These are phyloP conservation scores for Coniochaeta sp. DNA, from an alignment of 2,329 filamentous ascomycete genomes.

Conservation along the genomic window DNA sequence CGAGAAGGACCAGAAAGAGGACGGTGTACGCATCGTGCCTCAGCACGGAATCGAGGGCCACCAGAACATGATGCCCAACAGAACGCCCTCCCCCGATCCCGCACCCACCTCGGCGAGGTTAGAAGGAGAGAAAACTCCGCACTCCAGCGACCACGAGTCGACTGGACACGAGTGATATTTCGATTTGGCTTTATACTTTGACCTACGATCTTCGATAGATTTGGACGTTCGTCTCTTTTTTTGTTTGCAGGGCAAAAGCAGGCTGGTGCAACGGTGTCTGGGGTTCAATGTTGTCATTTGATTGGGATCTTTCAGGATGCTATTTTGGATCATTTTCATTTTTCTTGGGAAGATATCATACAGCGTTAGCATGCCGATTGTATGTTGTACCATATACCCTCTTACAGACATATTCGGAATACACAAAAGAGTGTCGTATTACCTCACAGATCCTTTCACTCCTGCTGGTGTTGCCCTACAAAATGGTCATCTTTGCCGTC, in stretches of 20 bases:
- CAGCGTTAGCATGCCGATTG: not conserved
- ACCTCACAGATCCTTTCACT: not conserved
- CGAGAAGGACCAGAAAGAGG: conserved; percentile 54
- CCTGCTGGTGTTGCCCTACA: not conserved
- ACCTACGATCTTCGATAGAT: not conserved
- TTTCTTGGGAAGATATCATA: not conserved
- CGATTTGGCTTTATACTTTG: not conserved
- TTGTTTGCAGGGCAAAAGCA: not conserved
- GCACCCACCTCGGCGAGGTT: not conserved
- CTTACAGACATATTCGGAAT: conserved; percentile 1
- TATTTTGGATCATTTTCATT: not conserved
- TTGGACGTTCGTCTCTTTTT: not conserved
- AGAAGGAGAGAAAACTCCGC: conserved; percentile 2
- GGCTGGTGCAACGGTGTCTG: not conserved
- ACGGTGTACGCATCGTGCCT: conserved; percentile 53
- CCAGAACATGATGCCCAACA: conserved; percentile 42
- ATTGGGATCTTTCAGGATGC: not conserved
- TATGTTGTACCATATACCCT: conserved; percentile 2
- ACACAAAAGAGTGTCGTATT: not conserved
- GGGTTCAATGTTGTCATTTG: not conserved
- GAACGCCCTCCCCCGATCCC: not conserved
- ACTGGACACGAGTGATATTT: not conserved
- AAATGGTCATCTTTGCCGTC: not conserved
- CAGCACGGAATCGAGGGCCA: conserved; percentile 70
- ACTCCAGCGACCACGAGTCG: not conserved